Conservation (phyloP, 2,329 filamentous ascomycete species). For the Trichoderma brevicompactum region DNA sequence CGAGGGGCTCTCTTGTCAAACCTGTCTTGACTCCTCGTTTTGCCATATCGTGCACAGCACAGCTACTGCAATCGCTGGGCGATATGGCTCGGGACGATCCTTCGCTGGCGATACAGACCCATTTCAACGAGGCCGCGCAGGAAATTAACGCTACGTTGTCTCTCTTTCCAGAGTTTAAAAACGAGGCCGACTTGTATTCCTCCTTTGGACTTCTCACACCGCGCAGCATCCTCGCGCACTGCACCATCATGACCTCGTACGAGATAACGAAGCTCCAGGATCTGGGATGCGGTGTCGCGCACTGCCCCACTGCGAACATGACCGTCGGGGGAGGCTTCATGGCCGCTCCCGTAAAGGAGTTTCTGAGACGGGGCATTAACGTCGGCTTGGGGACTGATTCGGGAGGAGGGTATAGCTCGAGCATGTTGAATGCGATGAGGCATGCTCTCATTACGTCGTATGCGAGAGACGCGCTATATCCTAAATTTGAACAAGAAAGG, state of each 20-base stretch:
- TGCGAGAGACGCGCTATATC: slow-evolving; percentile 49
- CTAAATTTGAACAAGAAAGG: slow-evolving; percentile 10
- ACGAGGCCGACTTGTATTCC: slow-evolving; percentile 64
- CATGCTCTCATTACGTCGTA: slow-evolving; percentile 61
- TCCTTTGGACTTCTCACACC: slow-evolving; percentile 57
- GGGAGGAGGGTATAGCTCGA: slow-evolving; percentile 64
- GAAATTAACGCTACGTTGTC: slow-evolving; percentile 60
- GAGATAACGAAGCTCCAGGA: slow-evolving; percentile 55
- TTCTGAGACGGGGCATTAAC: slow-evolving; percentile 61
- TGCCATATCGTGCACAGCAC: slow-evolving; percentile 62
- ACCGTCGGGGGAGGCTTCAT: slow-evolving; percentile 65
- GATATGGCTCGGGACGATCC: slow-evolving; percentile 53
- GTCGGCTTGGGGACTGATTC: slow-evolving; percentile 70
- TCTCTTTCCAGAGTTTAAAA: slow-evolving; percentile 60
- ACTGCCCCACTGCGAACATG: slow-evolving; percentile 69
- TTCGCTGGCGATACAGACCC: slow-evolving; percentile 64
- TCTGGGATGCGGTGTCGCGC: slow-evolving; percentile 62
- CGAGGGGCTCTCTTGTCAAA: slow-evolving; percentile 48
- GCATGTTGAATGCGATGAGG: slow-evolving; percentile 62
- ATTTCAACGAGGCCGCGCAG: slow-evolving; percentile 67
- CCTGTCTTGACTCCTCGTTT: slow-evolving; percentile 63
- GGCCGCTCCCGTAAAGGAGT: slow-evolving; percentile 63
- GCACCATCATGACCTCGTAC: slow-evolving; percentile 62
- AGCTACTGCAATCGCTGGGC: slow-evolving; percentile 60
- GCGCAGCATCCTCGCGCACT: slow-evolving; percentile 68